Evolutionary conservation across 495 filamentous ascomycete species (phyloP).

Genomic region (Aspergillus sclerotioniger): DNA sequence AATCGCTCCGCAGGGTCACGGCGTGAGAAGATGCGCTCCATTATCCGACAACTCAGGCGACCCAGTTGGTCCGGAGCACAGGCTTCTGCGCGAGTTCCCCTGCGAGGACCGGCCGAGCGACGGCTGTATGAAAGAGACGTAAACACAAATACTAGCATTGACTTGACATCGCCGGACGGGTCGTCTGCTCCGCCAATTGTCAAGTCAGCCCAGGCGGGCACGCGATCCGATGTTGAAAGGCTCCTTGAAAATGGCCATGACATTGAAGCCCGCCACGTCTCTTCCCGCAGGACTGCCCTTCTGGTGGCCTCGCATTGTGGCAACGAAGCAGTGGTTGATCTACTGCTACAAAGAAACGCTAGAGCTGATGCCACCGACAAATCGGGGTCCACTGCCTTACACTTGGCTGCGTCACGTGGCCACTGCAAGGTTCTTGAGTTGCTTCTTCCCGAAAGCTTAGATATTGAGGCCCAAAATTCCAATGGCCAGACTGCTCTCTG

Average conservation of each 20-base stretch:
- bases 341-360: slow-evolving; percentile 40
- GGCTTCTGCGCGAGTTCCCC: background rate
- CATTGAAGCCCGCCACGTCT: slow-evolving; percentile 37
- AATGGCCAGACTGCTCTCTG: slow-evolving; percentile 38
- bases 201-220: slow-evolving; percentile 39
- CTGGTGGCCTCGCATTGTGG: slow-evolving; percentile 49
- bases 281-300: slow-evolving; percentile 40
- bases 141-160: slow-evolving; percentile 39
- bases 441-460: slow-evolving; percentile 30
- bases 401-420: slow-evolving; percentile 44
- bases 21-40: slow-evolving; percentile 23
- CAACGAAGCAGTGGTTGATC: slow-evolving; percentile 39
- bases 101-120: slow-evolving; percentile 13
- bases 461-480: slow-evolving; percentile 32
- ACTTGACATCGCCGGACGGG: slow-evolving; percentile 33
- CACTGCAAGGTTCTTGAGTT: slow-evolving; percentile 38
- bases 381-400: slow-evolving; percentile 40
- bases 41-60: slow-evolving; percentile 27
- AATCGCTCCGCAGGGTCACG: slow-evolving; percentile 20
- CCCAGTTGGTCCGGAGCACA: slow-evolving; percentile 15
- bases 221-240: slow-evolving; percentile 37
- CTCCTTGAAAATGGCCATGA: slow-evolving; percentile 39
- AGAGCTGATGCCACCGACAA: slow-evolving; percentile 32
- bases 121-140: slow-evolving; percentile 25
- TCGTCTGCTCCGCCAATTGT: slow-evolving; percentile 38